Evolutionary conservation across 495 filamentous ascomycete species (phyloP).

Genomic region (Xylaria sp.): DNA sequence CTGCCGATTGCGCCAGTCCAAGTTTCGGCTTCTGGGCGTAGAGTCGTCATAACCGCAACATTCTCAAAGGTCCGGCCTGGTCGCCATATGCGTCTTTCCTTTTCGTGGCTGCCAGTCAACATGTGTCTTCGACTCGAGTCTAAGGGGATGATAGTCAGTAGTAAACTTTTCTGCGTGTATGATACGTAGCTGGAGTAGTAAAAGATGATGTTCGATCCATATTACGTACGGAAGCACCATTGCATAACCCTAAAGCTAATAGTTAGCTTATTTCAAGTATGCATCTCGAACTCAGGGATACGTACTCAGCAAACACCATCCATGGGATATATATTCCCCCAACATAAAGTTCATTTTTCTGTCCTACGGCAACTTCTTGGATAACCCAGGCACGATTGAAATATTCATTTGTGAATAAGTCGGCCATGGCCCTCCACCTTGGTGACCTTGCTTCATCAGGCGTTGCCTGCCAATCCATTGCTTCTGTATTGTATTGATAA

Average conservation of each 20-base stretch:
- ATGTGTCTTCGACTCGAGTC: background rate
- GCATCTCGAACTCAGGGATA: background rate
- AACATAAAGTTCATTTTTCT: background rate
- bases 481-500: slow-evolving; percentile 4
- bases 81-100: background rate
- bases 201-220: background rate
- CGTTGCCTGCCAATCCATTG: background rate
- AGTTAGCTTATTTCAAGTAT: background rate
- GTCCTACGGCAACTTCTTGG: slow-evolving; percentile 1
- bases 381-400: slow-evolving; percentile 18
- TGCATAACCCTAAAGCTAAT: background rate
- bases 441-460: background rate
- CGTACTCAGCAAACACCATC: slow-evolving; percentile 6
- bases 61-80: background rate
- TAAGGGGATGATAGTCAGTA: background rate
- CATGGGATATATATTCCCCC: slow-evolving; percentile 11
- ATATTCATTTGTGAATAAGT: slow-evolving; percentile 5
- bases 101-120: background rate
- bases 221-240: slow-evolving; percentile 13
- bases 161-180: too few relatives aligned
- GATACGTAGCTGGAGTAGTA: background rate
- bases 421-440: slow-evolving; percentile 6
- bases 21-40: slow-evolving; percentile 6
- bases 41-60: background rate
- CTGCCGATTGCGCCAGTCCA: background rate